Conservation (phyloP, 2,329 filamentous ascomycete genomes). For the Ophiostoma quercus region DNA sequence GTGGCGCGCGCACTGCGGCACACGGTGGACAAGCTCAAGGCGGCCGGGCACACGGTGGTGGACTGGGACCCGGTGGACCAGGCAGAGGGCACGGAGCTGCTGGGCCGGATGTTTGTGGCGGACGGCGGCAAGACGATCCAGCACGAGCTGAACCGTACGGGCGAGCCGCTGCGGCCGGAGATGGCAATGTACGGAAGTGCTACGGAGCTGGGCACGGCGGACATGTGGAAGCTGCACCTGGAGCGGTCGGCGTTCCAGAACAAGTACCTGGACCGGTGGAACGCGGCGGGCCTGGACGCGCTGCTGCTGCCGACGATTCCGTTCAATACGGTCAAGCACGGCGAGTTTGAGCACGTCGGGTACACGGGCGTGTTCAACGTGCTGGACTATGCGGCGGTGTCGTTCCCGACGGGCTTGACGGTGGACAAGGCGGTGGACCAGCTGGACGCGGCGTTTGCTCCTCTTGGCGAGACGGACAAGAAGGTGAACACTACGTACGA, state of each 20-base stretch:
- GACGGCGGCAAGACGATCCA: conserved; percentile 38
- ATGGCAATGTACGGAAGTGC: conserved; percentile 36
- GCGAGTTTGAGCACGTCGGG: conserved; percentile 43
- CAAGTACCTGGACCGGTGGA: conserved; percentile 44
- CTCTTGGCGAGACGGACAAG: conserved; percentile 38
- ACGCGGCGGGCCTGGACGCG: conserved; percentile 51
- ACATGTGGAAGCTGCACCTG: conserved; percentile 46
- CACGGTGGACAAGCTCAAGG: conserved; percentile 41
- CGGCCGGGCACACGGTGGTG: conserved; percentile 47
- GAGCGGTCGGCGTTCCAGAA: conserved; percentile 45
- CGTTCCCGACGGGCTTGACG: conserved; percentile 41
- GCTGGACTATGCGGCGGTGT: conserved; percentile 45
- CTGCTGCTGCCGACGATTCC: conserved; percentile 54
- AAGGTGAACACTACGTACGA: conserved; percentile 38
- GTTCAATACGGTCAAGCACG: conserved; percentile 41
- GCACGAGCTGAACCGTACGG: conserved; percentile 30
- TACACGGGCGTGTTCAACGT: conserved; percentile 49
- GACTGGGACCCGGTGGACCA: conserved; percentile 47
- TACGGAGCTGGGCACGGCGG: conserved; percentile 38
- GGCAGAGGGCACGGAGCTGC: conserved; percentile 35
- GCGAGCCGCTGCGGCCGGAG: conserved; percentile 41
- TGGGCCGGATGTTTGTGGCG: conserved; percentile 45
- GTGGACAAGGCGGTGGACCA: conserved; percentile 41
- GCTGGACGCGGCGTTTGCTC: conserved; percentile 32
- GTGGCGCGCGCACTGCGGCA: conserved; percentile 51